phyloP scores from a whole-genome alignment of 306 rosid species.

The Casuarina cunninghamiana region DNA sequence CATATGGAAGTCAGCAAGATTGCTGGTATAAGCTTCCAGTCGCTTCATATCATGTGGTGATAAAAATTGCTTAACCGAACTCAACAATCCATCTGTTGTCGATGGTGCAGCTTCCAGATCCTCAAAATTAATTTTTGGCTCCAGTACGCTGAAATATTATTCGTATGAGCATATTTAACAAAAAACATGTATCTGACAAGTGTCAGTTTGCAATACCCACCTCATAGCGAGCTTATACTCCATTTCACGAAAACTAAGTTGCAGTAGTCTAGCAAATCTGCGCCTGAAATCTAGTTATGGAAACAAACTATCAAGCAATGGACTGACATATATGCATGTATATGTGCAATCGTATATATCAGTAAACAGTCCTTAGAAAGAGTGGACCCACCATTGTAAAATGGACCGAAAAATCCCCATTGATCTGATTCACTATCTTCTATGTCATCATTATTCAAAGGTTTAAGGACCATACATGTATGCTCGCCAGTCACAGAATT shows the following conservation, averaged over 20 bases:
- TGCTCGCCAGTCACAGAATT: constrained; percentile 91
- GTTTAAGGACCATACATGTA: constrained; percentile 83
- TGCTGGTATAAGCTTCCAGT: constrained; percentile 79
- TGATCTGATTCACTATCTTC: constrained; percentile 63
- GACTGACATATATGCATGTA: not conserved
- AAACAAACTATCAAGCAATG: constrained; percentile 28
- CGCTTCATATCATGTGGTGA: constrained; percentile 93
- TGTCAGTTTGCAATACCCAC: constrained; percentile 42
- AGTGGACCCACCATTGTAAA: constrained; percentile 62
- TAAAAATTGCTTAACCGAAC: constrained; percentile 53
- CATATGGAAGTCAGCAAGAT: constrained; percentile 79
- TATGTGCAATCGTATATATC: constrained; percentile 6
- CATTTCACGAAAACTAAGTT: constrained; percentile 59
- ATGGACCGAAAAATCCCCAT: constrained; percentile 71
- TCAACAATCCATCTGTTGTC: constrained; percentile 43
- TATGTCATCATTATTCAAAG: constrained; percentile 85
- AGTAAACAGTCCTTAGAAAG: constrained; percentile 18
- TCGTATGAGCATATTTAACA: constrained; percentile 28
- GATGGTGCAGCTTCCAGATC: constrained; percentile 41
- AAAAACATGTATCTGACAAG: constrained; percentile 17
- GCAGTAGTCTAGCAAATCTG: constrained; percentile 67
- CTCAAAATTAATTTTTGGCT: constrained; percentile 79
- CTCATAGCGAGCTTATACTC: constrained; percentile 91
- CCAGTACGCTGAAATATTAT: constrained; percentile 67
- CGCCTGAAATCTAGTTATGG: constrained; percentile 64